Percentiles rank a stretch among this genome's conserved stretches.
Evolutionary conservation across 768 basidiomycete genomes (phyloP).

Genomic region (Boletus sensibilis): DNA sequence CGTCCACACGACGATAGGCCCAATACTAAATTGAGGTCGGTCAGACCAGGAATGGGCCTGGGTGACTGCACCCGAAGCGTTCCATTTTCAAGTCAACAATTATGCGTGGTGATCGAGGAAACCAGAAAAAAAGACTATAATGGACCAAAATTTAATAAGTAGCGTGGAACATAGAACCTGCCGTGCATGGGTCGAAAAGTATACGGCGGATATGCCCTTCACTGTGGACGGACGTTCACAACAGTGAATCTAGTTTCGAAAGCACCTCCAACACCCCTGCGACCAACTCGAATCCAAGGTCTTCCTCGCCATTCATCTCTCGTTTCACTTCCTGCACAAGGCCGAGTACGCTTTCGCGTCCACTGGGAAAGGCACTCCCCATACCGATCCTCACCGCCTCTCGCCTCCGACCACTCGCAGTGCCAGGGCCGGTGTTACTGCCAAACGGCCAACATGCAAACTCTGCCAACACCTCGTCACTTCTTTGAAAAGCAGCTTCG

Average conservation of each 20-base stretch:
- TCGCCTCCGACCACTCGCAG: constrained; percentile 40
- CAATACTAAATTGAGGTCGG: not conserved
- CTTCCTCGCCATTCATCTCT: constrained; percentile 72
- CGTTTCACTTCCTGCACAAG: constrained; percentile 71
- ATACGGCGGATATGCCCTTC: not conserved
- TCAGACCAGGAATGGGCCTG: not conserved
- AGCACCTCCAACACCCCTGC: constrained; percentile 93
- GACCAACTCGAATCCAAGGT: constrained; percentile 85
- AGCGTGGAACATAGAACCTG: not conserved
- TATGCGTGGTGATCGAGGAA: not conserved
- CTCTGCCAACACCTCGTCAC: constrained; percentile 92
- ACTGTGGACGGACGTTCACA: constrained; percentile 18
- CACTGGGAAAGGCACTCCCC: constrained; percentile 50
- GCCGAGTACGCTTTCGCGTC: constrained; percentile 69
- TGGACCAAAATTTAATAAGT: constrained; percentile 6
- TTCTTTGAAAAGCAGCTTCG: constrained; percentile 89
- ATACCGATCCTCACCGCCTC: constrained; percentile 51
- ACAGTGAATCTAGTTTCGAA: constrained; percentile 79
- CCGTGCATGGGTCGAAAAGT: not conserved
- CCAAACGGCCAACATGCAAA: constrained; percentile 91
- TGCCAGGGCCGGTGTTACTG: constrained; percentile 34
- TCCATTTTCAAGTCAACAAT: not conserved
- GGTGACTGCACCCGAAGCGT: too few relatives aligned
- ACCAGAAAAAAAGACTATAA: constrained; percentile 11
- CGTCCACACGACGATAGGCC: too few relatives aligned